phyloP scores from a whole-genome alignment of 1,284 basidiomycete species.

The Wolfiporia cocos region DNA sequence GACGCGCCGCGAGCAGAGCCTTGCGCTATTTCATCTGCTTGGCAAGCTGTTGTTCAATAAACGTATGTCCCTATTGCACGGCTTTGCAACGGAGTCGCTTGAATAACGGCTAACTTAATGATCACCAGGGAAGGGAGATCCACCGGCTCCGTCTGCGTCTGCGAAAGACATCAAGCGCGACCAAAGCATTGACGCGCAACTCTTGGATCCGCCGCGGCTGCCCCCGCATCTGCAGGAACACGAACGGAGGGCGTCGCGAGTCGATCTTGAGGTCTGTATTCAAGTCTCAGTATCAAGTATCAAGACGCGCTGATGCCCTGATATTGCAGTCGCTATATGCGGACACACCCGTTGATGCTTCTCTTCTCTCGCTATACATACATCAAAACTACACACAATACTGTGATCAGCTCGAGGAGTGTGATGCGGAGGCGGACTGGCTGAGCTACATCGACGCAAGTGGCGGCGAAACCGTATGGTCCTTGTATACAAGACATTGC shows the following conservation, averaged over 20 bases:
- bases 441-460: slow-evolving; percentile 80
- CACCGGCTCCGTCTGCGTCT: slow-evolving; percentile 42
- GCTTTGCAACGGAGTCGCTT: background rate
- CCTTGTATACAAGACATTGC: no score
- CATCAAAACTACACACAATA: slow-evolving; percentile 93
- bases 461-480: slow-evolving; percentile 58
- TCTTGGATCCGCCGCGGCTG: slow-evolving; percentile 46
- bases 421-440: slow-evolving; percentile 66
- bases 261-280: slow-evolving; percentile 70
- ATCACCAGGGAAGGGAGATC: slow-evolving; percentile 64
- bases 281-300: no score
- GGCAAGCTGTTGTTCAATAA: slow-evolving; percentile 97
- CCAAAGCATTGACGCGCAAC: slow-evolving; percentile 42
- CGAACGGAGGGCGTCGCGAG: slow-evolving; percentile 65
- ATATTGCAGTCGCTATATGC: slow-evolving; percentile 63
- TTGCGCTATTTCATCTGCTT: slow-evolving; percentile 89
- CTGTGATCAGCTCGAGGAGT: slow-evolving; percentile 75
- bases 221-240: slow-evolving; percentile 55
- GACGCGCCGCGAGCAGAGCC: slow-evolving; percentile 77
- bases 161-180: slow-evolving; percentile 54
- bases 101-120: background rate
- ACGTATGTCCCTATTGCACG: slow-evolving; percentile 41
- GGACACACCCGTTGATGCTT: slow-evolving; percentile 87
- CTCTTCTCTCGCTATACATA: slow-evolving; percentile 83
- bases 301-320: no score